Evolutionary conservation across 2,329 filamentous ascomycete species (phyloP), one percentile per base, ranked within the genome.

Genomic region (Neocucurbitaria cava): DNA sequence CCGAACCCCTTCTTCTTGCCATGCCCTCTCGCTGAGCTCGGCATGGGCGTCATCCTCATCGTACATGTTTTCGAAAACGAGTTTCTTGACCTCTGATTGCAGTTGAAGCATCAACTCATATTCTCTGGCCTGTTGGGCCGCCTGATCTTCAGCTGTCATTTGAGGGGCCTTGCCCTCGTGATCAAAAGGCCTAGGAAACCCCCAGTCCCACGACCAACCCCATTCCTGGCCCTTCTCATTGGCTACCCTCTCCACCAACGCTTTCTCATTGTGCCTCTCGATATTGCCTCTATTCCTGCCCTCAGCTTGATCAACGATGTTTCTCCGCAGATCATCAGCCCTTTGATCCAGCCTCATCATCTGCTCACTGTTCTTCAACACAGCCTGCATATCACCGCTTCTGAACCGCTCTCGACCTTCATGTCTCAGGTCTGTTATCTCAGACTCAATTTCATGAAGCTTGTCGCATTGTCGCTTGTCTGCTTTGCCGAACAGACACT

Each of bases 171-270:
- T 35, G 7, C 39, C 28, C 2, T 66, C 56, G 13, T 59, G 53
- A 40, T 73, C 67, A 18, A 69, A 70, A 5, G 67, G 62, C 39
- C 53, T 62, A 2, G 72, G 70, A 36, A 69, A 69, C 4, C 69
- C 66, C 72, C 71, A 75, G 48, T 65, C 64, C 71, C 72, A 75
- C n/a, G 63, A 64, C 64, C 69, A 69, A 31, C 63, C 68, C 71
- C 71, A 74, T 38, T 72, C 62, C 49, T 71, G 69, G 3, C 69
- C 72, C 48, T 71, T 73, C 46, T 61, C 61, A 43, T 66, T 71
- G 8, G 57, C 71, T 8, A 70, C 63, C 33, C 53, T 61, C 50
- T 74, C 70, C 17, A 72, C 59, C 10, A 72, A 41, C 13, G 63
- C 53, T 24, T 28, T 59, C 21, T 68, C 58, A 33, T 58, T 49